Conservation (phyloP, 1,284 basidiomycete genomes). For the Hymenochaete sp. region DNA sequence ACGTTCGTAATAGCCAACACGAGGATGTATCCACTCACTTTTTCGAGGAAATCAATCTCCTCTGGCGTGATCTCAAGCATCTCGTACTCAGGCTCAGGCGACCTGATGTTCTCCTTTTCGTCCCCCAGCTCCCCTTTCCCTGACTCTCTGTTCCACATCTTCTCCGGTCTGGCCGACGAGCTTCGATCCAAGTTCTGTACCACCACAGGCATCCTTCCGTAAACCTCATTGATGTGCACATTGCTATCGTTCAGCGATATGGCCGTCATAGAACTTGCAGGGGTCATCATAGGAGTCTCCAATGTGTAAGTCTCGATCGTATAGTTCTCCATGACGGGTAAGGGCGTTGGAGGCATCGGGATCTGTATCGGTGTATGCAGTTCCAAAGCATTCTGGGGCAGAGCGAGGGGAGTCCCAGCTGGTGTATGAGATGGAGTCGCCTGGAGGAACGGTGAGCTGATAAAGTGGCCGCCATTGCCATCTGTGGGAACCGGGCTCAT, state of each 20-base stretch:
- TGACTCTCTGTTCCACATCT: too few species aligned
- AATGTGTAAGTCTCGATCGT: too few species aligned
- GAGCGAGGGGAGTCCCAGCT: background rate
- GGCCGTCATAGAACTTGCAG: too few species aligned
- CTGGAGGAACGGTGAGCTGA: background rate
- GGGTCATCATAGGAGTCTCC: too few species aligned
- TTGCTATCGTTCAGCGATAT: too few species aligned
- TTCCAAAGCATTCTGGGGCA: conserved; percentile 6
- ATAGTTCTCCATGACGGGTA: too few species aligned
- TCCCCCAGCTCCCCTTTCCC: background rate
- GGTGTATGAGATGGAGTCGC: conserved; percentile 2
- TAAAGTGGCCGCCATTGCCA: too few species aligned
- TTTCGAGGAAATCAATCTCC: conserved; percentile 4
- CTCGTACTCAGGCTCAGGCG: conserved; percentile 1
- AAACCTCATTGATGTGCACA: too few species aligned
- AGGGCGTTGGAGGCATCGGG: conserved; percentile 11
- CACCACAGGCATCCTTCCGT: too few species aligned
- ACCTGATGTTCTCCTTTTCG: background rate
- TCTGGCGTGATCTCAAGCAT: conserved; percentile 4
- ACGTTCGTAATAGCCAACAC: background rate
- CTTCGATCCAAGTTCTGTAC: too few species aligned
- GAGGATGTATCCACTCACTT: background rate
- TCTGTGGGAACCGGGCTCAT: background rate
- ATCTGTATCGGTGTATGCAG: conserved; percentile 13
- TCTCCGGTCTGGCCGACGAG: too few species aligned